phyloP scores from a whole-genome alignment of 2,329 filamentous ascomycete genomes.

The Ampelomyces quisqualis region DNA sequence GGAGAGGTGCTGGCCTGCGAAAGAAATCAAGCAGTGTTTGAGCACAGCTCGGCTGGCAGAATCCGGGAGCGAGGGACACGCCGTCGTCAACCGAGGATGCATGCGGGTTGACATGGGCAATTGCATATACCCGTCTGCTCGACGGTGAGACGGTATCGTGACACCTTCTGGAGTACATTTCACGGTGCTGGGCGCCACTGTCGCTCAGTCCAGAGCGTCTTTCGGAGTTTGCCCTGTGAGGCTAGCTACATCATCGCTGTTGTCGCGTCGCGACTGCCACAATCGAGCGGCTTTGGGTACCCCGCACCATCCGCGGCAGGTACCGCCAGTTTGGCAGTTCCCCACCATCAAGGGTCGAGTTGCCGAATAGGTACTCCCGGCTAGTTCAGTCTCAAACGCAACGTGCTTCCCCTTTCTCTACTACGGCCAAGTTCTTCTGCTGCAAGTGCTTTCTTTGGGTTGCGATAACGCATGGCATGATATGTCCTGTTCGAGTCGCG shows the following conservation, averaged over 20 bases:
- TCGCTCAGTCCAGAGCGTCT: background rate
- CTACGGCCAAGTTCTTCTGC: no score
- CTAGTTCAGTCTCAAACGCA: no score
- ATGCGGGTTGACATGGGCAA: conserved; percentile 8
- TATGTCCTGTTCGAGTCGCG: no score
- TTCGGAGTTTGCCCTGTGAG: background rate
- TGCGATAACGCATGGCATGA: no score
- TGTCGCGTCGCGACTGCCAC: background rate
- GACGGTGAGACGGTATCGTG: background rate
- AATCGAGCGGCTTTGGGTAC: conserved; percentile 7
- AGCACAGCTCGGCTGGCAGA: conserved; percentile 28
- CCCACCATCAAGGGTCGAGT: background rate
- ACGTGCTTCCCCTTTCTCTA: no score
- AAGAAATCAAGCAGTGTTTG: conserved; percentile 20
- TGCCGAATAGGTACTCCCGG: background rate
- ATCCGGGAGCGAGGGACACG: conserved; percentile 28
- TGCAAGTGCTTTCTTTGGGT: no score
- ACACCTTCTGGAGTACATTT: background rate
- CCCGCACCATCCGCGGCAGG: conserved; percentile 12
- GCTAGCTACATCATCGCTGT: background rate
- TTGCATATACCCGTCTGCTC: conserved; percentile 10
- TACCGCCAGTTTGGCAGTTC: no score
- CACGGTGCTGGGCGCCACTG: background rate
- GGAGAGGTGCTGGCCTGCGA: conserved; percentile 22
- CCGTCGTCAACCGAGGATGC: conserved; percentile 38